Evolutionary conservation across 1,284 basidiomycete genomes (phyloP), one percentile per base, ranked within the genome.

Genomic region (Agroathelia rolfsii): DNA sequence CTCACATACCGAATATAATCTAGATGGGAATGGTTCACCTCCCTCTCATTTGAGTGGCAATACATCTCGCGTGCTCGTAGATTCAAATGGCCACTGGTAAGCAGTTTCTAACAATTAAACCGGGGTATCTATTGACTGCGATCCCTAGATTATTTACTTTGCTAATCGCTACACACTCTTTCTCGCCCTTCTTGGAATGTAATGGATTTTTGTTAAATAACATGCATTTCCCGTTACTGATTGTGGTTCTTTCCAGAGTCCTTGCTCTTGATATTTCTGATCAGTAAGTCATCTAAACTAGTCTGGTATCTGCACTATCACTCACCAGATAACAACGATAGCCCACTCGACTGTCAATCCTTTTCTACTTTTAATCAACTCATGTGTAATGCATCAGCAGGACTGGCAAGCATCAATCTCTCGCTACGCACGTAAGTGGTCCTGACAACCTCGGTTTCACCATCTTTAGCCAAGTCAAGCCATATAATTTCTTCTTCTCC

Each of bases 371-470:
- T 80, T 52, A 81, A 80, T 42, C 71, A 76, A 58, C 62, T 77
- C 36, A 51, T 76, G 34, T 82, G 81, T 8, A 81, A 82, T 51
- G 66, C 74, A 5, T 60, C 82, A 5, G 72, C 83, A 26, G 82
- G 82, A 7, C 60, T 84, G 3, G 78, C 82, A 6, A 83, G 79
- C 47, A 72, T 84, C 47, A 84, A 85, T 47, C 64, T 85, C n/a
- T 82, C 80, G 4, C 62, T 85, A 31, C 62, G 81, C 46, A 84
- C 81, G 75, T 78, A 52, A 40, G 74, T 61, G 9, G 36, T 14
- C 24, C 17, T 21, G 25, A 14, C 22, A 20, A 16, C 11, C 29
- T 24, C 34, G n/a, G 23, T 24, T 17, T 1, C 2, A 9, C 18
- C 6, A 5, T n/a, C 11, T 16, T 23, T 30, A 15, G 9, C 11